Conservation (phyloP, 306 rosid genomes). For the Sechiopsis laciniata region DNA sequence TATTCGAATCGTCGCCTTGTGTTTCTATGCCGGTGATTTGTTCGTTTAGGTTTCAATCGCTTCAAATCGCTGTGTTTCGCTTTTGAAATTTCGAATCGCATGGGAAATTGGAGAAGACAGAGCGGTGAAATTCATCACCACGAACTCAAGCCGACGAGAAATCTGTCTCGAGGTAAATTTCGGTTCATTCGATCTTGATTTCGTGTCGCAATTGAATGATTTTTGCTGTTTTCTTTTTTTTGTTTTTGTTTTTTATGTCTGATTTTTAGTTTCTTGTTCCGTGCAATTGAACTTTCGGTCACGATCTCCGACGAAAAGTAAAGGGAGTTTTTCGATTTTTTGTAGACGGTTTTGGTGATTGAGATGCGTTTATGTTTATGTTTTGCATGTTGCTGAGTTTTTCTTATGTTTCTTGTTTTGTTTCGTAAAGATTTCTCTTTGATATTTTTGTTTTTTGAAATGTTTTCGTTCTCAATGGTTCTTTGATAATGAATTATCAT, state of each 20-base stretch:
- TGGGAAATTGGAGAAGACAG: conserved; percentile 63
- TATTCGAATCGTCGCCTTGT: background rate
- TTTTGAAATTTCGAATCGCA: conserved; percentile 18
- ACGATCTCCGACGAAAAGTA: background rate
- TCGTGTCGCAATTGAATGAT: background rate
- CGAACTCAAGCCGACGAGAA: conserved; percentile 29
- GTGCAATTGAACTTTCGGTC: background rate
- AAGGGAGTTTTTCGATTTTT: background rate
- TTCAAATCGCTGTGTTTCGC: conserved; percentile 23
- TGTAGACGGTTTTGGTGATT: background rate
- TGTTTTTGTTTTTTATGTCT: no score
- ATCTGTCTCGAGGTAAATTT: conserved; percentile 50
- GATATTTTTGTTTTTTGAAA: background rate
- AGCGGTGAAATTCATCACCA: conserved; percentile 37
- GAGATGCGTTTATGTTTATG: background rate
- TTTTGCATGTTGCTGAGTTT: background rate
- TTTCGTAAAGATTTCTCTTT: background rate
- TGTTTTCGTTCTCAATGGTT: background rate
- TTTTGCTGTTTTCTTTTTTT: background rate
- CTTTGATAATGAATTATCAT: background rate
- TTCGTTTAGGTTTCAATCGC: background rate
- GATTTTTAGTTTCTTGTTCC: background rate
- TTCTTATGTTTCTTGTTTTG: background rate
- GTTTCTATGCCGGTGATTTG: background rate
- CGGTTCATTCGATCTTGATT: background rate